These are phyloP conservation scores for Begonia fuchsioides DNA, from an alignment of 306 rosid species.

Conservation along the genomic window DNA sequence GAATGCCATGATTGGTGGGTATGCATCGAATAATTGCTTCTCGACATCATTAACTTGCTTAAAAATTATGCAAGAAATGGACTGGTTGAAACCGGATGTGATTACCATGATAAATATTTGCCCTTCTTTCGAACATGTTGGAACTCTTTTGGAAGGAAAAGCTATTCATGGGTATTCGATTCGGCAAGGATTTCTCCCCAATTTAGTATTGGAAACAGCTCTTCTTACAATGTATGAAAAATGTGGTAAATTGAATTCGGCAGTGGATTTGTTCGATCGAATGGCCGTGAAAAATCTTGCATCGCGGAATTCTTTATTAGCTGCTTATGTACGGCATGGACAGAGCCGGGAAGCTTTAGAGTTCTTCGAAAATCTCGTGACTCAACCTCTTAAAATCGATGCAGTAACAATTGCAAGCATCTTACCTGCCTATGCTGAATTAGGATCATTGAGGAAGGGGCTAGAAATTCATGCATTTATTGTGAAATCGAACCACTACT, in stretches of 20 bases:
- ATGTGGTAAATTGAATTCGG: constrained; percentile 18
- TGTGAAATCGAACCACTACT: constrained; percentile 17
- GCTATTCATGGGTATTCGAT: constrained; percentile 37
- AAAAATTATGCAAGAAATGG: constrained; percentile 28
- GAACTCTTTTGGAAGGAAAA: constrained; percentile 32
- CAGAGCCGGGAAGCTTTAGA: constrained; percentile 23
- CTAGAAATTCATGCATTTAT: constrained; percentile 38
- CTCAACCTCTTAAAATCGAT: constrained; percentile 19
- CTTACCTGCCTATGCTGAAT: constrained; percentile 34
- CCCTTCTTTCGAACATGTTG: constrained; percentile 31
- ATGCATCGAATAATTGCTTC: constrained; percentile 12
- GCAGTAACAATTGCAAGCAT: constrained; percentile 35
- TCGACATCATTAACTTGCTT: constrained; percentile 19
- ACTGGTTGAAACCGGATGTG: constrained; percentile 21
- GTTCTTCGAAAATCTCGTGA: constrained; percentile 24
- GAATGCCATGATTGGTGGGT: constrained; percentile 46
- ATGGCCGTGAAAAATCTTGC: constrained; percentile 21
- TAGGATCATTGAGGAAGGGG: constrained; percentile 28
- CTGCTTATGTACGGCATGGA: constrained; percentile 23
- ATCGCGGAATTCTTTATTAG: constrained; percentile 41
- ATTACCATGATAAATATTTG: constrained; percentile 35
- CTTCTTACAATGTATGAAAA: constrained; percentile 31
- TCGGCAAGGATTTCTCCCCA: constrained; percentile 43
- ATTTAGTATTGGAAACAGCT: constrained; percentile 36
- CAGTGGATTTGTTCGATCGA: constrained; percentile 23